These are phyloP conservation scores for Cantharellus anzutake DNA, from an alignment of 768 basidiomycete genomes.

Conservation along the genomic window DNA sequence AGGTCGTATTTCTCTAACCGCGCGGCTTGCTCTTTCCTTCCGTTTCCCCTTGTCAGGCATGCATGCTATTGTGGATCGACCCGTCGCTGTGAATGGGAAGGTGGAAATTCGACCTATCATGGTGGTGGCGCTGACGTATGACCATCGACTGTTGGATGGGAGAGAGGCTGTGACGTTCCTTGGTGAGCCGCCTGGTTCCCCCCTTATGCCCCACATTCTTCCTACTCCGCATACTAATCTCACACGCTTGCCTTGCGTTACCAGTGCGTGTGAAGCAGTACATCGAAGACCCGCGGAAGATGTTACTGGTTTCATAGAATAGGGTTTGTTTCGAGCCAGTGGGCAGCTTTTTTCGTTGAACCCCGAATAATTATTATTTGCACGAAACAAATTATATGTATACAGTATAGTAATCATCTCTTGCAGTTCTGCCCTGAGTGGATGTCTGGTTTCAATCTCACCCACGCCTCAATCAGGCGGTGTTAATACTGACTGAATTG, in stretches of 20 bases:
- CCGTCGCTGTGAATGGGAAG: conserved; percentile 84
- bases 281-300: conserved; percentile 85
- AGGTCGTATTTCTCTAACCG: not conserved
- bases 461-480: too few relatives aligned
- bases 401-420: not conserved
- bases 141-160: conserved; percentile 89
- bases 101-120: conserved; percentile 95
- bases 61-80: conserved; percentile 85
- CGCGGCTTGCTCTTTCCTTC: not conserved
- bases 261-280: conserved; percentile 83
- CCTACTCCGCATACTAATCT: not conserved
- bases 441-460: too few relatives aligned
- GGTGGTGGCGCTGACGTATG: conserved; percentile 86
- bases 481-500: too few relatives aligned
- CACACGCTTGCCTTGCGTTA: not conserved
- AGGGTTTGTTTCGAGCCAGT: not conserved
- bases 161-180: conserved; percentile 96
- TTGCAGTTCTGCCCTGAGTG: not conserved
- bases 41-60: conserved; percentile 33
- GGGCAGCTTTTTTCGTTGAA: not conserved
- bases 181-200: conserved; percentile 31
- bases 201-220: not conserved
- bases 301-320: conserved; percentile 32
- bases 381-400: too few relatives aligned
- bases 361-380: not conserved